Evolutionary conservation across 345 rosid species (phyloP).

Genomic region (Eucalyptus leucophloia): DNA sequence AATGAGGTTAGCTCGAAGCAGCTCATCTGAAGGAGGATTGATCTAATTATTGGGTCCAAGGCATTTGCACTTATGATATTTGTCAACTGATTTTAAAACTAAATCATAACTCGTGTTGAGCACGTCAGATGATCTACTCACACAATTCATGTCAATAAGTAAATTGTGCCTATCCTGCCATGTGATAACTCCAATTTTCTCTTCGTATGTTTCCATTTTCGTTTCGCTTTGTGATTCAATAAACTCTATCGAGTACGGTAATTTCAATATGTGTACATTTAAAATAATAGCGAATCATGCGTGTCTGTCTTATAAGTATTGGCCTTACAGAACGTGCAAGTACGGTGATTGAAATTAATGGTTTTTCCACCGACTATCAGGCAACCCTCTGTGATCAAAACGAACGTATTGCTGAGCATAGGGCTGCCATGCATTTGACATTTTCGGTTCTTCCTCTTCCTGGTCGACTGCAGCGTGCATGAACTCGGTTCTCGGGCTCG

Average conservation of each 20-base stretch:
- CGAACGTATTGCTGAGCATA: not conserved
- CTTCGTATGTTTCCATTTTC: rapidly evolving
- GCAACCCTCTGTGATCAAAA: not conserved
- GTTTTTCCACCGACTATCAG: not conserved
- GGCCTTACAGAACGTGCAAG: not conserved
- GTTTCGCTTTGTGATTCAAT: rapidly evolving
- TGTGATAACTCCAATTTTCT: too few relatives aligned
- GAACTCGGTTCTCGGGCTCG: not conserved
- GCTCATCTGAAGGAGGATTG: not conserved
- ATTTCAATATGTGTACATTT: too few relatives aligned
- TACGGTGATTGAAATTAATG: not conserved
- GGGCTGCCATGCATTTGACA: not conserved
- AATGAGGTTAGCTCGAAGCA: not conserved
- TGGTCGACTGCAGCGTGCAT: not conserved
- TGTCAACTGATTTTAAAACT: too few relatives aligned
- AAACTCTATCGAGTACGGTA: not conserved
- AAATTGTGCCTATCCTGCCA: rapidly evolving
- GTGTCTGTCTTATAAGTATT: not conserved
- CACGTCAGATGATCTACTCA: rapidly evolving
- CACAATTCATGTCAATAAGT: rapidly evolving
- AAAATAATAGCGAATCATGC: rapidly evolving
- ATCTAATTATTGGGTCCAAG: not conserved
- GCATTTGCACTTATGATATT: too few relatives aligned
- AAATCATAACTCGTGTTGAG: too few relatives aligned
- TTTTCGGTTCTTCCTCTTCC: not conserved